Percentiles rank a stretch among this genome's conserved stretches.
Conservation (phyloP, 768 basidiomycete species). For the Roridomyces roridus region DNA sequence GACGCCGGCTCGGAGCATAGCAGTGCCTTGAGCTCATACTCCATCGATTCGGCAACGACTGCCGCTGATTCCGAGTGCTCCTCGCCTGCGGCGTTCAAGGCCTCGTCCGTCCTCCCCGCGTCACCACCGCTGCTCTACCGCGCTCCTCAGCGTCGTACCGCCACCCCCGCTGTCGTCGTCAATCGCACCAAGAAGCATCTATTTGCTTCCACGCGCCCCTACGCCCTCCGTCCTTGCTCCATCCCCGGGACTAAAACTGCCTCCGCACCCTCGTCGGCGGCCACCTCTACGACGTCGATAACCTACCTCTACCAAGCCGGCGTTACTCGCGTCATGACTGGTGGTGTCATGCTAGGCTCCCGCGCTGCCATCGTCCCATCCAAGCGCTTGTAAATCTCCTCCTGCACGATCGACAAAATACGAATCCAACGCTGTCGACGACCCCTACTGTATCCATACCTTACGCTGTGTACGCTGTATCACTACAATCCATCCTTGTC, state of each 20-base stretch:
- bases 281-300: background rate
- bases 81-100: background rate
- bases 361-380: background rate
- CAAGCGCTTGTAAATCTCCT: too few relatives aligned
- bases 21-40: background rate
- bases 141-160: too few relatives aligned
- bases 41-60: background rate
- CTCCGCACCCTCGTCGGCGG: background rate
- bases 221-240: too few relatives aligned
- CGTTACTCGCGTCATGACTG: slow-evolving; percentile 26
- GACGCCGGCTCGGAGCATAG: background rate
- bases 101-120: background rate
- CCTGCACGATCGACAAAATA: too few relatives aligned
- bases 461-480: too few relatives aligned
- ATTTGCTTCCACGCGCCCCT: too few relatives aligned
- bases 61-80: background rate
- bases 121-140: background rate
- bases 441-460: too few relatives aligned
- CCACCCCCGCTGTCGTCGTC: too few relatives aligned
- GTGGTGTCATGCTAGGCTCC: slow-evolving; percentile 29
- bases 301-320: slow-evolving; percentile 19
- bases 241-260: background rate
- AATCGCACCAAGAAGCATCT: too few relatives aligned
- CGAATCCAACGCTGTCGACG: too few relatives aligned
- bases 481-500: too few relatives aligned